Evolutionary conservation across 805 yeast genomes (phyloP).

Genomic region (Saturnispora kantuleensis): DNA sequence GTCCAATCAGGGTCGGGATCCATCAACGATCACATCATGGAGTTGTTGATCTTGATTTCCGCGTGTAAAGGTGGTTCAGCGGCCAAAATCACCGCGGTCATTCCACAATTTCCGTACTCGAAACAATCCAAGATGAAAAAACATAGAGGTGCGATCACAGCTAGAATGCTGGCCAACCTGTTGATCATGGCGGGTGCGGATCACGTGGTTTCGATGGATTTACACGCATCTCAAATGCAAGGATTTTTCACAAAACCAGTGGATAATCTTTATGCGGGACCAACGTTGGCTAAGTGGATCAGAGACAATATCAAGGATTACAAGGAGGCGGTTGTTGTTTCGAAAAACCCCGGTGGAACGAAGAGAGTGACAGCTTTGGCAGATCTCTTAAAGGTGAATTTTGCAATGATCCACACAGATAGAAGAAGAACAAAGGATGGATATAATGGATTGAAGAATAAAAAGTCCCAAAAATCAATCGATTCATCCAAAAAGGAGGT

Average conservation of each 20-base stretch:
- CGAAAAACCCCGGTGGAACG: slow-evolving; percentile 99
- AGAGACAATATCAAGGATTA: slow-evolving; percentile 80
- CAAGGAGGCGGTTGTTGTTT: slow-evolving; percentile 85
- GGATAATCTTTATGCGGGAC: slow-evolving; percentile 93
- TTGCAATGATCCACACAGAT: slow-evolving; percentile 98
- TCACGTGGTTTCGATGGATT: slow-evolving; percentile 95
- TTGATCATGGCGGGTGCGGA: slow-evolving; percentile 98
- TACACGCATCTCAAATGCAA: slow-evolving; percentile 97
- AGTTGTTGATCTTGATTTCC: slow-evolving; percentile 78
- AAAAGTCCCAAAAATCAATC: slow-evolving; percentile 32
- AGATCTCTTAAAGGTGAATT: slow-evolving; percentile 90
- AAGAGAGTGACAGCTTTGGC: slow-evolving; percentile 96
- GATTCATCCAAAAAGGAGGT: slow-evolving; percentile 37
- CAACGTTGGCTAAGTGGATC: slow-evolving; percentile 94
- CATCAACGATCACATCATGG: slow-evolving; percentile 92
- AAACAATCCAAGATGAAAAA: slow-evolving; percentile 97
- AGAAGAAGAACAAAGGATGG: slow-evolving; percentile 79
- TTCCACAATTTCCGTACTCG: slow-evolving; percentile 96
- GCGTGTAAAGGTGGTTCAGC: slow-evolving; percentile 99
- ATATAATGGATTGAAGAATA: slow-evolving; percentile 32
- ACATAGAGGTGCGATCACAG: slow-evolving; percentile 97
- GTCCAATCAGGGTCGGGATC: slow-evolving; percentile 87
- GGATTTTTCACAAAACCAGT: slow-evolving; percentile 97
- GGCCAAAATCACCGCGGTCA: slow-evolving; percentile 91
- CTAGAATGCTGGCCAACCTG: slow-evolving; percentile 93